Evolutionary conservation across 331 rosid genomes (phyloP), one percentile per base, ranked within the genome.

Genomic region (Pyrus hybrid): DNA sequence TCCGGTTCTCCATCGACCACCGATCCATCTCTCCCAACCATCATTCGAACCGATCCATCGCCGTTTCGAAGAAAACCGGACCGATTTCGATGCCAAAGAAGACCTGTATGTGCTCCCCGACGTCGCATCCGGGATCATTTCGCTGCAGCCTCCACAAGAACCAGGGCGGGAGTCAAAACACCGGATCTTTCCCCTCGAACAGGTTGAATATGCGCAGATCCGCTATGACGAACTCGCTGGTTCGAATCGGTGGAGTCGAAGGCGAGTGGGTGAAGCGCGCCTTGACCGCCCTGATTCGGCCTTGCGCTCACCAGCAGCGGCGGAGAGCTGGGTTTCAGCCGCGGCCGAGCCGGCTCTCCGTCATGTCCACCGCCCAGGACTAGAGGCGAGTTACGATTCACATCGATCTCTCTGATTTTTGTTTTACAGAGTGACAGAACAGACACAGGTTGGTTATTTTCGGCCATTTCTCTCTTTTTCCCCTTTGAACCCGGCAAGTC

Each of bases 251-350:
- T 32, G 90, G 97, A 1, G 99, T 95, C 1, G 99, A 95, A 51
- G 99, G 99, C 0, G 99, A 95, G 81, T 87, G 93, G 97, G 97
- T 95, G 29, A 92, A 90, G 74, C 67, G 99, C 18, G 97, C 97
- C 10, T 63, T 95, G 23, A 89, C 99, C 0, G 91, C 99, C 1
- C 74, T 92, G 80, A 95, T 95, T 76, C 92, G 99, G 0, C 99
- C 99, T 4, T 92, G 97, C 4, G 93, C 99, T 11, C 99, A 95
- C 57, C 97, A 95, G 53, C 96, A 85, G 80, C 68, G 87, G 77
- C 82, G 99, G n/a, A 85, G 97, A 71, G 76, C 91, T 14, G 85
- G 80, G 13, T 95, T 86, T 16, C 89, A 86, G 76, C 90, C 99
- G 4, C 78, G 92, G 26, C 88, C 83, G n/a, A 95, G 99, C 77